Conservation (phyloP, 768 basidiomycete genomes). For the Termitomyces sp. region DNA sequence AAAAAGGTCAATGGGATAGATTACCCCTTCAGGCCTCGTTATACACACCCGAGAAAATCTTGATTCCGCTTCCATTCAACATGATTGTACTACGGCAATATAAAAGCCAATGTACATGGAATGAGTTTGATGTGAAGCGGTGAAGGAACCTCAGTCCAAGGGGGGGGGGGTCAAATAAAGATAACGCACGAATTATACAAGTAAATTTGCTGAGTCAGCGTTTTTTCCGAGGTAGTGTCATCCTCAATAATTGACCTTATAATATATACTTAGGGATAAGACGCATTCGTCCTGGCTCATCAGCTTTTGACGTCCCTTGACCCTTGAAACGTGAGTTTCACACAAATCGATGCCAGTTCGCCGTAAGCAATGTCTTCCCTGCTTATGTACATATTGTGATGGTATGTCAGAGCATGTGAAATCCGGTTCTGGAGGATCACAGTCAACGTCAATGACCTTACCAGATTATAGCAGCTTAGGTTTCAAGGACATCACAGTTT, state of each 20-base stretch:
- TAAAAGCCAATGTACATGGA: slow-evolving; percentile 5
- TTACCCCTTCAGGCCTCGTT: not conserved
- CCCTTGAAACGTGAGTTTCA: not conserved
- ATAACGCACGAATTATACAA: not conserved
- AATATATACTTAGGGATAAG: not conserved
- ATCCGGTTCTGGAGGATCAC: not conserved
- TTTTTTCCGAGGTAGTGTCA: not conserved
- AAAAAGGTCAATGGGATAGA: slow-evolving; percentile 1
- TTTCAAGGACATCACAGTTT: slow-evolving; percentile 37
- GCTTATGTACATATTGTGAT: not conserved
- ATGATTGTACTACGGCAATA: slow-evolving; percentile 19
- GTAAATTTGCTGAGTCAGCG: slow-evolving; percentile 9
- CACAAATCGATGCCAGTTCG: not conserved
- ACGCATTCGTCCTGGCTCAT: not conserved
- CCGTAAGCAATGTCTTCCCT: not conserved
- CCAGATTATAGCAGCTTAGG: slow-evolving; percentile 31
- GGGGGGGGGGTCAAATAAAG: not conserved
- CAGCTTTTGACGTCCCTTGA: not conserved
- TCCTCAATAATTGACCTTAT: not conserved
- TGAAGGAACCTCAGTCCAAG: not conserved
- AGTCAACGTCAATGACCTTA: slow-evolving; percentile 17
- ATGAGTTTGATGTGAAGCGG: not conserved
- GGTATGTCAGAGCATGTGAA: not conserved
- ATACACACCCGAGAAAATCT: slow-evolving; percentile 47
- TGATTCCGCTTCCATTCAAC: slow-evolving; percentile 54